Conservation (phyloP, 1,284 basidiomycete species). For the Tilletia walkeri region DNA sequence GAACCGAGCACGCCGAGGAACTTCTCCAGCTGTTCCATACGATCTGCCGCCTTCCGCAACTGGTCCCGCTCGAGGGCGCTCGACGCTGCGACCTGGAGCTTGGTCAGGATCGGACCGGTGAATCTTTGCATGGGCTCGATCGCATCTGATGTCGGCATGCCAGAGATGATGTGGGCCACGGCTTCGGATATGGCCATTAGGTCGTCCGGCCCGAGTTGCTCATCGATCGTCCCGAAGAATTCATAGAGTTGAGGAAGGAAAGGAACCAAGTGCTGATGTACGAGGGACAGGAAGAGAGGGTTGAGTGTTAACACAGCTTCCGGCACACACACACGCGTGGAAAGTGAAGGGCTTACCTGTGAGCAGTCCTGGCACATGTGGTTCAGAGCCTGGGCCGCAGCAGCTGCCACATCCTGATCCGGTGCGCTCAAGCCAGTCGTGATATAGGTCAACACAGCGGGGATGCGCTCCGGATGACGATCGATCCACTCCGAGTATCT, state of each 20-base stretch:
- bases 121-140: slow-evolving; percentile 82
- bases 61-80: slow-evolving; percentile 63
- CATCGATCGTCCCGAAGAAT: slow-evolving; percentile 76
- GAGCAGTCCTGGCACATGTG: slow-evolving; percentile 93
- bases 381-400: slow-evolving; percentile 92
- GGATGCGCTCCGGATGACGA: slow-evolving; percentile 81
- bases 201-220: slow-evolving; percentile 80
- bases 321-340: background rate
- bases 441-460: slow-evolving; percentile 82
- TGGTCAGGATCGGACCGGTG: slow-evolving; percentile 63
- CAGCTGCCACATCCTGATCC: slow-evolving; percentile 70
- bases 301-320: slow-evolving; percentile 11
- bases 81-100: slow-evolving; percentile 55
- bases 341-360: slow-evolving; percentile 14
- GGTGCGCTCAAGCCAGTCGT: slow-evolving; percentile 78
- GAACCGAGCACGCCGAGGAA: slow-evolving; percentile 33
- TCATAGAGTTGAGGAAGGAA: slow-evolving; percentile 87
- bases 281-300: slow-evolving; percentile 5
- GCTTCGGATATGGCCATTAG: slow-evolving; percentile 89
- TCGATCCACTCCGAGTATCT: slow-evolving; percentile 97
- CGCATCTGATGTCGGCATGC: slow-evolving; percentile 76
- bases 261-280: slow-evolving; percentile 74
- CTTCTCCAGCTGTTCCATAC: slow-evolving; percentile 56
- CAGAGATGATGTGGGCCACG: slow-evolving; percentile 88
- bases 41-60: slow-evolving; percentile 70